phyloP scores from a whole-genome alignment of 2,329 filamentous ascomycete genomes.

The Arthroderma uncinatum region DNA sequence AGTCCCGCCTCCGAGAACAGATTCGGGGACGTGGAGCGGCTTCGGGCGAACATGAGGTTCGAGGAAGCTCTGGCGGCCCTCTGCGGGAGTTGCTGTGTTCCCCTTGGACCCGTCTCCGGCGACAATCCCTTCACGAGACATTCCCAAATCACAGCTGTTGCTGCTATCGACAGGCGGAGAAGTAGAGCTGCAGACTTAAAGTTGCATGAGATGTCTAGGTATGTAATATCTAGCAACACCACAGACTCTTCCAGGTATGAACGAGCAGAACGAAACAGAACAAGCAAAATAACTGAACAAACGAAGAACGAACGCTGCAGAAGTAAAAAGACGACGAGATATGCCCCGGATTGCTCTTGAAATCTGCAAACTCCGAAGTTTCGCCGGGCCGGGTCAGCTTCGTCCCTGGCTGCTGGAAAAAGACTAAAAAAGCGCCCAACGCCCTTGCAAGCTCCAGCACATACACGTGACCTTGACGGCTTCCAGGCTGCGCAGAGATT shows the following conservation, averaged over 20 bases:
- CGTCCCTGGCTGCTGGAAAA: background rate
- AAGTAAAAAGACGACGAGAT: background rate
- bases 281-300: background rate
- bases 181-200: background rate
- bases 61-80: conserved; percentile 5
- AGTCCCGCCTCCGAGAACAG: background rate
- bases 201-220: background rate
- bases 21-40: conserved; percentile 7
- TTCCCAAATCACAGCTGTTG: background rate
- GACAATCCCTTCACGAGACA: conserved; percentile 1
- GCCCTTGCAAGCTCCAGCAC: background rate
- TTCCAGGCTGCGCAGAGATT: background rate
- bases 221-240: background rate
- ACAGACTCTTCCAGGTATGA: background rate
- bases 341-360: background rate
- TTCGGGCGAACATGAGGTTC: conserved; percentile 8
- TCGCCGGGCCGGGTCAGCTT: background rate
- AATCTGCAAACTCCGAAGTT: background rate
- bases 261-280: background rate
- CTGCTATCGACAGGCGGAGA: background rate
- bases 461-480: background rate
- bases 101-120: background rate
- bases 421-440: background rate
- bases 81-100: background rate
- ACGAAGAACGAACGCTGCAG: background rate